Evolutionary conservation across 768 basidiomycete genomes (phyloP).

Genomic region (Mycena haematopus): DNA sequence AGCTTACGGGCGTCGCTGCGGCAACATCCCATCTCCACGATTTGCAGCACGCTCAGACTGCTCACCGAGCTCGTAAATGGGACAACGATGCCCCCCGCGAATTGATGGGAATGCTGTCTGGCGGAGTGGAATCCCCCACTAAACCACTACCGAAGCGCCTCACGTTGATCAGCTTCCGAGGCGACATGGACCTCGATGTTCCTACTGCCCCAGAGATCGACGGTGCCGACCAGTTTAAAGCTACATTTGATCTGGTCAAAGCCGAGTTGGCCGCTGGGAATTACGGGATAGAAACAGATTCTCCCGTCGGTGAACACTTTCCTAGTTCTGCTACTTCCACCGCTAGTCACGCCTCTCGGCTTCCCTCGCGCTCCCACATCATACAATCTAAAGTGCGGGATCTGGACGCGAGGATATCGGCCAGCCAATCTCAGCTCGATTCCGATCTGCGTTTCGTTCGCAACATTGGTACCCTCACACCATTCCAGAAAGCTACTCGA

Average conservation of each 20-base stretch:
- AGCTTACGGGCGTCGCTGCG: constrained; percentile 84
- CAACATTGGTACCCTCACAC: constrained; percentile 85
- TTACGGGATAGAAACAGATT: constrained; percentile 36
- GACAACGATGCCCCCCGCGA: constrained; percentile 48
- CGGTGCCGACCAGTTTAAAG: constrained; percentile 72
- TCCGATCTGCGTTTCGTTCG: constrained; percentile 74
- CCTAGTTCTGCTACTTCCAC: constrained; percentile 30
- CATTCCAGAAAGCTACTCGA: constrained; percentile 86
- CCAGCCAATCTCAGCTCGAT: constrained; percentile 65
- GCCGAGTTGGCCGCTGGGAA: constrained; percentile 73
- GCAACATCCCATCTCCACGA: constrained; percentile 85
- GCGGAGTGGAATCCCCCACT: constrained; percentile 33
- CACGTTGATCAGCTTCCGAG: constrained; percentile 37
- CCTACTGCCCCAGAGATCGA: constrained; percentile 62
- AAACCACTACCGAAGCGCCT: constrained; percentile 36
- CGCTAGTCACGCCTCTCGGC: constrained; percentile 37
- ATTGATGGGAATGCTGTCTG: constrained; percentile 50
- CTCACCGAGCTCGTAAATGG: constrained; percentile 46
- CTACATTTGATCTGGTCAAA: constrained; percentile 87
- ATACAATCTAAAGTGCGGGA: constrained; percentile 68
- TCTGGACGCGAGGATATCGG: constrained; percentile 63
- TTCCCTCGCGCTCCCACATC: constrained; percentile 61
- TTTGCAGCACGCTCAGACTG: constrained; percentile 47
- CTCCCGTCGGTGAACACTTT: constrained; percentile 29
- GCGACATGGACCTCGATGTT: constrained; percentile 48